phyloP scores from a whole-genome alignment of 345 rosid species.

The Bretschneidera sinensis region DNA sequence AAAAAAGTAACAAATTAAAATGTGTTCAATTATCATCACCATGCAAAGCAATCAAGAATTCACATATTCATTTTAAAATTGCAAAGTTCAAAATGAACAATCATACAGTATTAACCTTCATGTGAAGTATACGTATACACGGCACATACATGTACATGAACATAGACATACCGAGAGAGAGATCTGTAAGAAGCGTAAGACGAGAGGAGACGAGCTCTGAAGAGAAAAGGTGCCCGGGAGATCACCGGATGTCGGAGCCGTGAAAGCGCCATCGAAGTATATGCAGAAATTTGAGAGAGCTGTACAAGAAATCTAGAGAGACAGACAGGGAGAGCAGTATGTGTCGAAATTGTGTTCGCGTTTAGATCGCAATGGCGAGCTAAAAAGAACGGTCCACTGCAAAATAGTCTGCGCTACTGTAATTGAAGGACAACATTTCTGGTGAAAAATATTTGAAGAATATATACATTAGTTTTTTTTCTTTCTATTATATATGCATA shows the following conservation, averaged over 20 bases:
- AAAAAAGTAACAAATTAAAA: not conserved
- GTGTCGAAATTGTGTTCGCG: slow-evolving; percentile 11
- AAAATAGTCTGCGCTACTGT: too few species aligned
- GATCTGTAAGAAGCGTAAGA: slow-evolving; percentile 36
- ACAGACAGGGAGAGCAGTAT: slow-evolving; percentile 5
- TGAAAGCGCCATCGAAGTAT: slow-evolving; percentile 98
- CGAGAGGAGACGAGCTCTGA: slow-evolving; percentile 65
- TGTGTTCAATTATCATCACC: not conserved
- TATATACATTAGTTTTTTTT: too few species aligned
- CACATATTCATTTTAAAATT: not conserved
- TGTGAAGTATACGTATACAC: not conserved
- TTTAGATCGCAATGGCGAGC: slow-evolving; percentile 30
- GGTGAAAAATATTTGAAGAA: too few species aligned
- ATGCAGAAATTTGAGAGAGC: too few species aligned
- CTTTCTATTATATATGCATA: too few species aligned
- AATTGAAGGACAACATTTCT: too few species aligned
- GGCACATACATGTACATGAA: not conserved
- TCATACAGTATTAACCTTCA: not conserved
- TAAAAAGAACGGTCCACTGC: too few species aligned
- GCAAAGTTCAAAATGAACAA: too few species aligned
- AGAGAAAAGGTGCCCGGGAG: slow-evolving; percentile 49
- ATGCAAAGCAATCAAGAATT: too few species aligned
- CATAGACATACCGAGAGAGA: slow-evolving; percentile 44
- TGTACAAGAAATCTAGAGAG: slow-evolving; percentile 4
- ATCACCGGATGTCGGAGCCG: slow-evolving; percentile 68